Evolutionary conservation across 176 grass and related monocot genomes (phyloP).

Genomic region (Carex scoparia): DNA sequence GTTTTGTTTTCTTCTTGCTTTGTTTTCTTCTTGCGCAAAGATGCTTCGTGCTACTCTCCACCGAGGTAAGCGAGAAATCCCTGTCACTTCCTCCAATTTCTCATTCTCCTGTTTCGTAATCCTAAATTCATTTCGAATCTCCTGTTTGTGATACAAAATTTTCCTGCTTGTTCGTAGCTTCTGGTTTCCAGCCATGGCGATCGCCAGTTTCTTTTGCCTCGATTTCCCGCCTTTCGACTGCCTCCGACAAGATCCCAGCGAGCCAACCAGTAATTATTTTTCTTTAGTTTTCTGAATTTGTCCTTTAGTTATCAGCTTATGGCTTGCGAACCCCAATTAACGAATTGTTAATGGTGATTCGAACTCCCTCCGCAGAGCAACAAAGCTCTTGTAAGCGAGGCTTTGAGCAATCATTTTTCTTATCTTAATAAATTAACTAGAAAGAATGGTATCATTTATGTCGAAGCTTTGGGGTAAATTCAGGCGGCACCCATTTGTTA

Average conservation of each 20-base stretch:
- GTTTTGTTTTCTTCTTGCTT: not conserved
- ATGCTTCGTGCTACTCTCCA: constrained; percentile 39
- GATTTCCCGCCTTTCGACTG: constrained; percentile 46
- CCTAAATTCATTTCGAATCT: not conserved
- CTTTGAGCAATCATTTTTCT: not conserved
- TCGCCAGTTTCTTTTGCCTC: constrained; percentile 28
- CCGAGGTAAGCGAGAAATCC: constrained; percentile 21
- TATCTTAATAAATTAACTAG: not conserved
- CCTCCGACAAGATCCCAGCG: constrained; percentile 35
- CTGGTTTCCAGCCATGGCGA: constrained; percentile 43
- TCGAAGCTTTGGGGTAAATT: not conserved
- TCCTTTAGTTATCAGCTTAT: not conserved
- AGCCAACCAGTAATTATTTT: constrained; percentile 20
- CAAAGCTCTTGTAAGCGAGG: not conserved
- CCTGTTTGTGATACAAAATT: not conserved
- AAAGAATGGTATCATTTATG: not conserved
- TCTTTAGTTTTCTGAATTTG: not conserved
- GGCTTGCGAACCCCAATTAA: not conserved
- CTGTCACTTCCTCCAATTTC: not conserved
- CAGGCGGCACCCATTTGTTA: not conserved
- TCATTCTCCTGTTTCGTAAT: not conserved
- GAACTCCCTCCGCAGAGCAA: not conserved
- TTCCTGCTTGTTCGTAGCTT: constrained; percentile 34
- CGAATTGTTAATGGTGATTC: not conserved
- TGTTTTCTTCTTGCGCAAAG: not conserved